These are phyloP conservation scores for Suhomyces panamericanus DNA, from an alignment of 1,139 yeast species.

Conservation along the genomic window DNA sequence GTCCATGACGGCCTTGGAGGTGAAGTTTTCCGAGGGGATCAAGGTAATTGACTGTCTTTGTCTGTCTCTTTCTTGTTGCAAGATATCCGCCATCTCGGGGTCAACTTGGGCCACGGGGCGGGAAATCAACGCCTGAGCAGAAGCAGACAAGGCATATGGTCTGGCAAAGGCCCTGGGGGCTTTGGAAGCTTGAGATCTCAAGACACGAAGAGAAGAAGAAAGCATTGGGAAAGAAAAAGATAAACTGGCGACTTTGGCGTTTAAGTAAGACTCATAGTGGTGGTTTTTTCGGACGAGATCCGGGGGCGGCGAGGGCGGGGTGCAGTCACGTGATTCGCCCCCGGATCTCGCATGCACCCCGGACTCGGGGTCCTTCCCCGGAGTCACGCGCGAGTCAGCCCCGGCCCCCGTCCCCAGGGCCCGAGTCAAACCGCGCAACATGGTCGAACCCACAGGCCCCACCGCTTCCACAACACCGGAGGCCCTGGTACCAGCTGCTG, in stretches of 20 bases:
- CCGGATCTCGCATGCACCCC: neutral
- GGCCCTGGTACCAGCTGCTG: constrained; percentile 19
- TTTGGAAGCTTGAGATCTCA: constrained; percentile 19
- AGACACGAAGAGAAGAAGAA: constrained; percentile 24
- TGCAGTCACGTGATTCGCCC: neutral
- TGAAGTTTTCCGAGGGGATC: constrained; percentile 93
- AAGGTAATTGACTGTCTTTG: constrained; percentile 88
- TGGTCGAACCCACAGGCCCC: constrained; percentile 19
- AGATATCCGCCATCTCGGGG: constrained; percentile 81
- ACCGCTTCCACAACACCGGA: constrained; percentile 6
- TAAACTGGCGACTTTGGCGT: neutral
- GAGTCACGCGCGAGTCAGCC: constrained; percentile 2
- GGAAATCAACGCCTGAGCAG: constrained; percentile 57
- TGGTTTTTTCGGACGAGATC: constrained; percentile 8
- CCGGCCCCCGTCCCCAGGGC: neutral
- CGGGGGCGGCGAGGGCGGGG: neutral
- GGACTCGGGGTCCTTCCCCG: neutral
- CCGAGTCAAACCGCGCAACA: constrained; percentile 3
- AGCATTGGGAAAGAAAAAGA: constrained; percentile 17
- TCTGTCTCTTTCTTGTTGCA: constrained; percentile 72
- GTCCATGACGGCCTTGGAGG: constrained; percentile 93
- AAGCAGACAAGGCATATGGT: constrained; percentile 49
- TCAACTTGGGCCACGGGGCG: constrained; percentile 67
- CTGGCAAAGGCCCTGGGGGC: constrained; percentile 18
- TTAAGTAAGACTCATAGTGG: constrained; percentile 8